Evolutionary conservation across 2,329 filamentous ascomycete species (phyloP).

Genomic region (Torrubiella hemipterigena): DNA sequence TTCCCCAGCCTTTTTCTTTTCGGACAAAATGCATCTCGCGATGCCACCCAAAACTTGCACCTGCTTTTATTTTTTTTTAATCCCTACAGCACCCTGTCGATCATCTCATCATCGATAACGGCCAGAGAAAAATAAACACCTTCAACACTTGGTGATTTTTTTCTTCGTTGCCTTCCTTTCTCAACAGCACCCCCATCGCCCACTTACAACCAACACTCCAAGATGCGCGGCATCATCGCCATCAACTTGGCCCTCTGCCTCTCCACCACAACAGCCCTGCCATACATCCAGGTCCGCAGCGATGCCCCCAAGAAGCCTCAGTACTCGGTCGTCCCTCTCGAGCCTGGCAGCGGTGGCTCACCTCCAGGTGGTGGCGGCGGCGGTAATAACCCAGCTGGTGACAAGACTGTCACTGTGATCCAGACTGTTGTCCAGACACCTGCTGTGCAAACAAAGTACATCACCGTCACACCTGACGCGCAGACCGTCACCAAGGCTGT

Average conservation of each 20-base stretch:
- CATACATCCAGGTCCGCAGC: neutral
- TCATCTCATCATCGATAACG: no score
- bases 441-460: neutral
- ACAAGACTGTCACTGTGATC: constrained; percentile 17
- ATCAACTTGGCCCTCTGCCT: neutral
- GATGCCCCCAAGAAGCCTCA: constrained; percentile 12
- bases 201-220: no score
- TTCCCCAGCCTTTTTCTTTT: no score
- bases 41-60: no score
- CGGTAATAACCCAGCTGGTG: constrained; percentile 7
- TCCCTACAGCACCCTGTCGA: no score
- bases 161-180: no score
- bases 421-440: constrained; percentile 19
- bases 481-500: constrained; percentile 16
- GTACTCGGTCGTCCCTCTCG: constrained; percentile 27
- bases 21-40: no score
- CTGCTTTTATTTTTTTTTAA: no score
- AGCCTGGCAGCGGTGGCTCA: constrained; percentile 15
- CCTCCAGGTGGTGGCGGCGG: constrained; percentile 11
- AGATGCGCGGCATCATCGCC: neutral
- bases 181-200: no score
- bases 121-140: no score
- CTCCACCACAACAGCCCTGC: neutral
- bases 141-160: no score
- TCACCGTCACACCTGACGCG: constrained; percentile 6